Evolutionary conservation across 2,329 filamentous ascomycete species (phyloP), one percentile per base, ranked within the genome.

Genomic region (Allantophomopsis lycopodina): DNA sequence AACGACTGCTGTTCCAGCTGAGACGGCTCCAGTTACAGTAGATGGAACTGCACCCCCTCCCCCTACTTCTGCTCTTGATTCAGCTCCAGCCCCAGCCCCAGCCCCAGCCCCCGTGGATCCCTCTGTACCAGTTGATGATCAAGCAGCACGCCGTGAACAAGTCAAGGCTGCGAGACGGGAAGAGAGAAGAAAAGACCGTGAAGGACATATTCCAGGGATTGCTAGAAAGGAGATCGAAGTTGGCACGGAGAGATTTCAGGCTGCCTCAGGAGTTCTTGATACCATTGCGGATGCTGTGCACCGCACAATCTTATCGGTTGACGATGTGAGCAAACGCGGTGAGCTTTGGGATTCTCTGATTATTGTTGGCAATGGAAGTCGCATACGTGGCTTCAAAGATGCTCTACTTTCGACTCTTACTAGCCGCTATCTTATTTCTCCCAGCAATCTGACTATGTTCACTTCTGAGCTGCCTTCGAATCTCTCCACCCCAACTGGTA

Each of bases 381-480:
- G 71, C 36, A 66, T 76, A 36, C 66, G 66, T 64, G 87, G 91
- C 5, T 89, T 98, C 58, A 88, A 83, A 48, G 87, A 95, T 51
- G 85, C 89, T 48, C 77, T 98, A 36, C 59, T 96, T 31, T 73
- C 82, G 50, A 87, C 79, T 0, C 73, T 98, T 30, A 74, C 74
- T 31, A 73, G 79, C 37, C 87, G 88, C 47, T 91, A 94, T 58
- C 73, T 95, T 40, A 79, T 98, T 48, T 94, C 88, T 2, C 91
- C 91, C 0, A 88, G 82, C 20, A 89, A 86, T 1, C 87, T 86
- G 38, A 95, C 88, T 33, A 96, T 96, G 53, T 96, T 96, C 68
- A 94, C 88, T 30, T 94, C 87, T 16, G 91, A 98, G 60, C 77
- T 96, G 31, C 91, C 91, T 7, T 95, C 87, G 7, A 89, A 91